Percentiles rank a stretch among this genome's conserved stretches.
phyloP scores from a whole-genome alignment of 176 grass and related monocot species.

The Bromus sterilis region DNA sequence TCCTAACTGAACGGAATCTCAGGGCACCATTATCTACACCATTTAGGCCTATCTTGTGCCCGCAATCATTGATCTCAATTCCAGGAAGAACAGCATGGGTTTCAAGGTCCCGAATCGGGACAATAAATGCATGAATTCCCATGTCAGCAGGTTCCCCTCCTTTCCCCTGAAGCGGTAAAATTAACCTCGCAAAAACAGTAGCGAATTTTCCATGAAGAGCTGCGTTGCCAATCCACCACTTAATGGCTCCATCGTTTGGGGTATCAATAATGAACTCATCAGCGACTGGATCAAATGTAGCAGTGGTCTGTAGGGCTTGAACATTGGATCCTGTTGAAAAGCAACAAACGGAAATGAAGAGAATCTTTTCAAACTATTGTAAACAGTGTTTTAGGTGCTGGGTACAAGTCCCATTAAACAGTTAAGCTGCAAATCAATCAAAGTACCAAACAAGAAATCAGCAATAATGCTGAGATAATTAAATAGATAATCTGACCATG shows the following conservation, averaged over 20 bases:
- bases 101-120: constrained; percentile 81
- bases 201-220: constrained; percentile 90
- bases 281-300: constrained; percentile 91
- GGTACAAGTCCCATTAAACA: background rate
- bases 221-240: constrained; percentile 99
- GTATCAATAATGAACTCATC: constrained; percentile 92
- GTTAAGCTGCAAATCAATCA: background rate
- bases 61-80: constrained; percentile 96
- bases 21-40: constrained; percentile 96
- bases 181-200: constrained; percentile 84
- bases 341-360: background rate
- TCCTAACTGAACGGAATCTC: constrained; percentile 70
- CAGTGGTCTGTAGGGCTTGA: constrained; percentile 92
- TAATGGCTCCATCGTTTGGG: constrained; percentile 95
- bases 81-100: constrained; percentile 78
- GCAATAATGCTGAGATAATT: background rate
- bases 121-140: constrained; percentile 92
- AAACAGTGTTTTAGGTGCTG: constrained; percentile 13
- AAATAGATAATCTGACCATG: constrained; percentile 61
- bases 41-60: constrained; percentile 93
- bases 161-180: constrained; percentile 84
- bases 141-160: constrained; percentile 75
- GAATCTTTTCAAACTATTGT: constrained; percentile 12
- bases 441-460: background rate
- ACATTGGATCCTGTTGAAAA: constrained; percentile 81